phyloP scores from a whole-genome alignment of 805 yeast genomes.

The Candida alai region DNA sequence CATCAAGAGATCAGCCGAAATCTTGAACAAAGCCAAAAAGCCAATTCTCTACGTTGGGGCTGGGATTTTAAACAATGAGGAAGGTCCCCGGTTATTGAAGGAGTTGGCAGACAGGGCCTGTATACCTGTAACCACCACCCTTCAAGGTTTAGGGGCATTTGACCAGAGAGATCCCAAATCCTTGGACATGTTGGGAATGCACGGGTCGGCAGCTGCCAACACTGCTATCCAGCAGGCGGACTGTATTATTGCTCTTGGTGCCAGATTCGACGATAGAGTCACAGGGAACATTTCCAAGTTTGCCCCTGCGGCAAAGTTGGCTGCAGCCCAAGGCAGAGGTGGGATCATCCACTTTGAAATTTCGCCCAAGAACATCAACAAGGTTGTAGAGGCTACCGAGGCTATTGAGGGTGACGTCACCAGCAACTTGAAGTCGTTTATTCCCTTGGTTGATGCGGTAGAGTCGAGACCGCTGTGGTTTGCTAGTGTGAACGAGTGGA shows the following conservation, averaged over 20 bases:
- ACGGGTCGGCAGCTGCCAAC: conserved; percentile 94
- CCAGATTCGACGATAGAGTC: conserved; percentile 98
- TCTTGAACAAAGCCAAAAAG: conserved; percentile 77
- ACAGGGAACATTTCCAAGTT: conserved; percentile 81
- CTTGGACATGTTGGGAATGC: conserved; percentile 97
- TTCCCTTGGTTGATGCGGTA: conserved; percentile 67
- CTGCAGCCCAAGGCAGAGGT: conserved; percentile 85
- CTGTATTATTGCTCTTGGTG: conserved; percentile 89
- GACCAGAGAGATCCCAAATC: conserved; percentile 91
- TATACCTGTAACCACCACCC: conserved; percentile 94
- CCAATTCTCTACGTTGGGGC: conserved; percentile 92
- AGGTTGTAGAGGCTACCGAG: conserved; percentile 93
- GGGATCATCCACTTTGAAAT: conserved; percentile 97
- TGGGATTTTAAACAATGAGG: conserved; percentile 76
- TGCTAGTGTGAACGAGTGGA: conserved; percentile 72
- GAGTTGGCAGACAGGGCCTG: conserved; percentile 86
- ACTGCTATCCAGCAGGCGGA: conserved; percentile 92
- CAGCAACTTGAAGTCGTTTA: conserved; percentile 63
- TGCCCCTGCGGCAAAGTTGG: conserved; percentile 90
- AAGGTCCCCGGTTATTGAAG: conserved; percentile 74
- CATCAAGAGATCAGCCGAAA: conserved; percentile 69
- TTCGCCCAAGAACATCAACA: conserved; percentile 94
- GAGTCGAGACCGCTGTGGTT: conserved; percentile 79
- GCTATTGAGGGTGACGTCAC: conserved; percentile 97
- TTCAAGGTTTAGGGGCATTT: conserved; percentile 91